Percentiles rank a stretch among this genome's conserved stretches.
Evolutionary conservation across 2,329 filamentous ascomycete genomes (phyloP).

Genomic region (Penicillium sp.): DNA sequence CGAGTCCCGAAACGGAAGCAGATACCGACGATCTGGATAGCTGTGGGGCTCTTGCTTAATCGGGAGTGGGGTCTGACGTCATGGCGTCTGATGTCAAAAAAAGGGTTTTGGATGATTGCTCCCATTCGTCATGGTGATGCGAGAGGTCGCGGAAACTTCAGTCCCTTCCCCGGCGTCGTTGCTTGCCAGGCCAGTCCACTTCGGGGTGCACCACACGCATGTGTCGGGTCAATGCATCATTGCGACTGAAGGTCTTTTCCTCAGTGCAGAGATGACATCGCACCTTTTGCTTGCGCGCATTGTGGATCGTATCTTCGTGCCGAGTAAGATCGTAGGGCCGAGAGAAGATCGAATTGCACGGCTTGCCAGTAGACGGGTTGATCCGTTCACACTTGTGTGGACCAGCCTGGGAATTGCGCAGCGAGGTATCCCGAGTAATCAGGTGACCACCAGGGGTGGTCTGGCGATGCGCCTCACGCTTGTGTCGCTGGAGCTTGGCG

Average conservation of each 20-base stretch:
- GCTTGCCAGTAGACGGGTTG: constrained; percentile 93
- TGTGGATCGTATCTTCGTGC: constrained; percentile 98
- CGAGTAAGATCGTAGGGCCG: constrained; percentile 94
- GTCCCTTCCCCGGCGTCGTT: constrained; percentile 49
- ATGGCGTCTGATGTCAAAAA: constrained; percentile 5
- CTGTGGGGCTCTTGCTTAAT: constrained; percentile 18
- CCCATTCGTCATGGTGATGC: constrained; percentile 32
- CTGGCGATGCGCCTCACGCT: constrained; percentile 87
- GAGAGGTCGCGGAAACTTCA: constrained; percentile 26
- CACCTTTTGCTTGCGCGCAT: constrained; percentile 91
- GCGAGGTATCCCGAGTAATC: constrained; percentile 50
- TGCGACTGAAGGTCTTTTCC: constrained; percentile 95
- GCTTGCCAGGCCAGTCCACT: constrained; percentile 77
- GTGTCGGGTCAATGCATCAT: constrained; percentile 91
- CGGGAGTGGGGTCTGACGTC: constrained; percentile 23
- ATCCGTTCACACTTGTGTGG: constrained; percentile 92
- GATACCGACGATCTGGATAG: constrained; percentile 24
- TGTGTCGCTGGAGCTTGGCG: constrained; percentile 88
- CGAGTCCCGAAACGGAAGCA: constrained; percentile 19
- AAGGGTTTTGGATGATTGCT: constrained; percentile 9
- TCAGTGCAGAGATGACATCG: constrained; percentile 91
- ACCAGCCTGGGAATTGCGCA: constrained; percentile 85
- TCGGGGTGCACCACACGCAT: constrained; percentile 95
- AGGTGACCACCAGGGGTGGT: constrained; percentile 60
- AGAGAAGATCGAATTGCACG: constrained; percentile 93